phyloP scores from a whole-genome alignment of 495 filamentous ascomycete genomes.

The Podospora sp. region DNA sequence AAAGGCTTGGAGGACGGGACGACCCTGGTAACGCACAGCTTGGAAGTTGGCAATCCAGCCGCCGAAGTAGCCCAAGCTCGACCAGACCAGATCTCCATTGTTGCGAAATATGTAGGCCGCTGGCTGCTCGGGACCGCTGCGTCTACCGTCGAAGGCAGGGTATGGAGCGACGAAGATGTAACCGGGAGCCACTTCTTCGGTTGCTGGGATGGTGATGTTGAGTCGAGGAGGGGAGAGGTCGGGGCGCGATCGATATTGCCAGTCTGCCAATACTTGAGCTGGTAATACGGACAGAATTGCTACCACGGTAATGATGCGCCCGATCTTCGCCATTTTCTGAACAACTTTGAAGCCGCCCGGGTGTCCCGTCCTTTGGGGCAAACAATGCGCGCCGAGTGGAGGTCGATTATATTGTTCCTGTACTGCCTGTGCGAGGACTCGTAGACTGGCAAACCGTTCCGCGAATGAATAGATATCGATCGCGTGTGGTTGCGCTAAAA shows the following conservation, averaged over 20 bases:
- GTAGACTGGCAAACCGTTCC: not conserved
- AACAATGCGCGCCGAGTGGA: not conserved
- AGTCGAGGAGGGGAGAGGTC: constrained; percentile 52
- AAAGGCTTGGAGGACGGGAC: constrained; percentile 48
- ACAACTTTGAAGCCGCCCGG: not conserved
- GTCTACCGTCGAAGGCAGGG: constrained; percentile 38
- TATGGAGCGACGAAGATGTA: constrained; percentile 54
- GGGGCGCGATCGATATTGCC: constrained; percentile 53
- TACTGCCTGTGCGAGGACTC: not conserved
- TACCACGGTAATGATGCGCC: not conserved
- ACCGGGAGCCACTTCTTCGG: constrained; percentile 45
- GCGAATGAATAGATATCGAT: not conserved
- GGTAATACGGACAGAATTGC: not conserved
- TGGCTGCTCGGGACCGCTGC: constrained; percentile 49
- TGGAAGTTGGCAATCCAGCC: constrained; percentile 45
- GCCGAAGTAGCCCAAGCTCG: constrained; percentile 49
- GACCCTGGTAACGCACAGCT: constrained; percentile 46
- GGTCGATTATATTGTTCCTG: not conserved
- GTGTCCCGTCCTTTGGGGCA: too few relatives aligned
- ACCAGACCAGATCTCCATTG: constrained; percentile 55
- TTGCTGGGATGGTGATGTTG: constrained; percentile 53
- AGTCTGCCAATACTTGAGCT: constrained; percentile 37
- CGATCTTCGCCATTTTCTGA: not conserved
- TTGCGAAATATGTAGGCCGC: constrained; percentile 53
- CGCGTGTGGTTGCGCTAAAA: not conserved